A percentile compares a stretch with the other conserved stretches of the same genome.
Conservation (phyloP, 2,329 filamentous ascomycete genomes). For the Beauveria bassiana region DNA sequence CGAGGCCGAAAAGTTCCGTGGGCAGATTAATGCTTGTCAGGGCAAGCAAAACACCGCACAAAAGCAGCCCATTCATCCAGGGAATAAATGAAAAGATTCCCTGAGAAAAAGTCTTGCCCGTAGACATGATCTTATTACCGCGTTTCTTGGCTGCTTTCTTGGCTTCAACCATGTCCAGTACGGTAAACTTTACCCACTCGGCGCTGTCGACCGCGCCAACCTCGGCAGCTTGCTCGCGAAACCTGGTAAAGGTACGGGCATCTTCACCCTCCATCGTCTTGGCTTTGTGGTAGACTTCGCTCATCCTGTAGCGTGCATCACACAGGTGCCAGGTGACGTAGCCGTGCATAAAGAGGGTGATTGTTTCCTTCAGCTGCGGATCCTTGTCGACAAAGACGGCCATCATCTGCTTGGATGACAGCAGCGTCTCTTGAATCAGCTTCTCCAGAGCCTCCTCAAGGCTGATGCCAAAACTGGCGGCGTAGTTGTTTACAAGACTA, state of each 20-base stretch:
- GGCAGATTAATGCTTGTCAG: too few relatives aligned
- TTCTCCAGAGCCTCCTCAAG: conserved; percentile 14
- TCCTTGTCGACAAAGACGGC: conserved; percentile 16
- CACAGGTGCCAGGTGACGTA: conserved; percentile 18
- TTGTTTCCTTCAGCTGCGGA: not conserved
- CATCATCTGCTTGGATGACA: conserved; percentile 14
- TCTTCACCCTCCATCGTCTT: not conserved
- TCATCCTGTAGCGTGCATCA: conserved; percentile 15
- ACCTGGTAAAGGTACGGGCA: not conserved
- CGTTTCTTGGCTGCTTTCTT: not conserved
- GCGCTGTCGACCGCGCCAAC: not conserved
- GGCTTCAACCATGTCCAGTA: not conserved
- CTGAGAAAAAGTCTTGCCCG: not conserved
- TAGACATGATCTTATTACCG: too few relatives aligned
- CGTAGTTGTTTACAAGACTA: conserved; percentile 16
- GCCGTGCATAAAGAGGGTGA: conserved; percentile 18
- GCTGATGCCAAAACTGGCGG: conserved; percentile 10
- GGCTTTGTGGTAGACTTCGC: conserved; percentile 11
- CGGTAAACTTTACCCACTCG: not conserved
- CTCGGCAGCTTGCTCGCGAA: not conserved
- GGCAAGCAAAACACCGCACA: too few relatives aligned
- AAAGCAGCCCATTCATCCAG: too few relatives aligned
- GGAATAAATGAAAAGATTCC: not conserved
- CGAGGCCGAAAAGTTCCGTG: too few relatives aligned
- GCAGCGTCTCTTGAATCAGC: conserved; percentile 14